Percentiles rank a stretch among this genome's conserved stretches.
phyloP scores from a whole-genome alignment of 129 eudicot species.

The Heracleum sosnowskyi region DNA sequence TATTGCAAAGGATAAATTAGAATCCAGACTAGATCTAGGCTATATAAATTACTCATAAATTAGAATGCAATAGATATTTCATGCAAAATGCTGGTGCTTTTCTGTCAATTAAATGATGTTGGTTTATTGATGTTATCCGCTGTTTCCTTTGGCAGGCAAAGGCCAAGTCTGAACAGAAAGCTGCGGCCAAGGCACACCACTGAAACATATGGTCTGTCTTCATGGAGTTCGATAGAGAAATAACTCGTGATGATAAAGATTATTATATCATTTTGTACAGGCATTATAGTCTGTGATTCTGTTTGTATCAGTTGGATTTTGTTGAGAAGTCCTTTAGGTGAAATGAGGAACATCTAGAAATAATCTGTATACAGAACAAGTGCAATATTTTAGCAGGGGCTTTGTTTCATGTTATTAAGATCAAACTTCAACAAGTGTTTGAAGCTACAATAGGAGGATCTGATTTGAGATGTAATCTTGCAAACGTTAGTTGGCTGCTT shows the following conservation, averaged over 20 bases:
- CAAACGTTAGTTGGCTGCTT: neutral
- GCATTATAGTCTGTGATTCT: neutral
- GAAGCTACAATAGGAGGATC: no score
- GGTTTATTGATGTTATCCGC: neutral
- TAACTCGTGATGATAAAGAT: constrained; percentile 26
- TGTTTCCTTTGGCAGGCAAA: constrained; percentile 37
- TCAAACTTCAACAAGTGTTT: no score
- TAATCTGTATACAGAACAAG: neutral
- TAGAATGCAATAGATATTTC: no score
- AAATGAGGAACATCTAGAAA: neutral
- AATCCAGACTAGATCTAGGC: no score
- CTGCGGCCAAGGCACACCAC: constrained; percentile 70
- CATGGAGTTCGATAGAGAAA: constrained; percentile 18
- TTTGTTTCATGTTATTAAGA: neutral
- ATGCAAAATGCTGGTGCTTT: no score
- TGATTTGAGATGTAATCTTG: neutral
- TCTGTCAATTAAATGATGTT: neutral
- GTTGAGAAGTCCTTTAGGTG: neutral
- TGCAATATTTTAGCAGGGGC: neutral
- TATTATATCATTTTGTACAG: neutral
- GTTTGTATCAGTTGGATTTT: constrained; percentile 4
- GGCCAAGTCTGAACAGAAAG: constrained; percentile 67
- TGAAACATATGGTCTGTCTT: constrained; percentile 20
- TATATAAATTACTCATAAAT: neutral
- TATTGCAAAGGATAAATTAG: no score